phyloP scores from a whole-genome alignment of 805 yeast species.

The Saccharomycopsis fermentans region DNA sequence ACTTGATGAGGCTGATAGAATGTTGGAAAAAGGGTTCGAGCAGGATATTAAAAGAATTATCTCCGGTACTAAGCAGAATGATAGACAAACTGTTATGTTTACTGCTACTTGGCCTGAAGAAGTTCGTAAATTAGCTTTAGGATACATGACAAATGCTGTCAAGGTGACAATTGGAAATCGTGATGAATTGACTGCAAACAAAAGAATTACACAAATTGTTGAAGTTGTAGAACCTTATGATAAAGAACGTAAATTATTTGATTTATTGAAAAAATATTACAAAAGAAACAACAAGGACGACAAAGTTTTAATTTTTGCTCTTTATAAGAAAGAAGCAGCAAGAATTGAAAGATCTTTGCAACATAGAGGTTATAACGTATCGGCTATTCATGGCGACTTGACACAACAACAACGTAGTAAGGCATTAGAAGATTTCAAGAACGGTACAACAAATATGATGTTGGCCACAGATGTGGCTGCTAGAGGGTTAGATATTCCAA shows the following conservation, averaged over 20 bases:
- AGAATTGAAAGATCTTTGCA: slow-evolving; percentile 72
- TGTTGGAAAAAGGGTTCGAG: slow-evolving; percentile 97
- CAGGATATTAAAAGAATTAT: slow-evolving; percentile 86
- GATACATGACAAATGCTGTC: slow-evolving; percentile 77
- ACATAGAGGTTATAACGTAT: slow-evolving; percentile 66
- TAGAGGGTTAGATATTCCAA: slow-evolving; percentile 94
- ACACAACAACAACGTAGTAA: slow-evolving; percentile 84
- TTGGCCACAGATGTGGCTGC: slow-evolving; percentile 99
- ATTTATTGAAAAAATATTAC: slow-evolving; percentile 65
- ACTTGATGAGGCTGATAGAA: slow-evolving; percentile 96
- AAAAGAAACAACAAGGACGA: slow-evolving; percentile 58
- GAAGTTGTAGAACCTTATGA: slow-evolving; percentile 79
- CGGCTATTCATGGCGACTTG: slow-evolving; percentile 95
- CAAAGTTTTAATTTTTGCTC: slow-evolving; percentile 82
- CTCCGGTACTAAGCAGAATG: slow-evolving; percentile 33
- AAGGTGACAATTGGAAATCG: slow-evolving; percentile 89
- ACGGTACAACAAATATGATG: slow-evolving; percentile 63
- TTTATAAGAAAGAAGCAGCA: slow-evolving; percentile 93
- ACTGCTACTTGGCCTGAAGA: slow-evolving; percentile 99
- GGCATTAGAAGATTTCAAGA: slow-evolving; percentile 78
- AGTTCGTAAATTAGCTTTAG: slow-evolving; percentile 82
- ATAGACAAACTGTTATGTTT: slow-evolving; percentile 91
- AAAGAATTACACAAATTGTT: slow-evolving; percentile 84
- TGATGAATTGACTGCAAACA: slow-evolving; percentile 90
- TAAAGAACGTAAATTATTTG: slow-evolving; percentile 69